A percentile compares a stretch with the other conserved stretches of the same genome.
Conservation (phyloP, 805 yeast species). For the Diddensiella santjacobensis region DNA sequence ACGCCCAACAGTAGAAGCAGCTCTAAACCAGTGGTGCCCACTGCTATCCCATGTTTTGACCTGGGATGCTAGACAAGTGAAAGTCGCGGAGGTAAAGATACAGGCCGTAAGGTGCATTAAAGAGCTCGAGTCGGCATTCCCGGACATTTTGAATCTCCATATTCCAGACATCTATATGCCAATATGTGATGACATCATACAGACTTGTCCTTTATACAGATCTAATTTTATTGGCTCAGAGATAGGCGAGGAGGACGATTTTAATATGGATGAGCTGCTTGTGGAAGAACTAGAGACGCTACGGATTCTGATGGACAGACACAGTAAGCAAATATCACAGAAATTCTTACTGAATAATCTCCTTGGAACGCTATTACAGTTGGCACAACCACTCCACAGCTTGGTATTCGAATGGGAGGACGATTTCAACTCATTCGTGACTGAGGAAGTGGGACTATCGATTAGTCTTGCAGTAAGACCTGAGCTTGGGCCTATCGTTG, state of each 20-base stretch:
- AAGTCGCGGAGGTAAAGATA: background rate
- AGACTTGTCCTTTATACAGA: background rate
- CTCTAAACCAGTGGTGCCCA: conserved; percentile 14
- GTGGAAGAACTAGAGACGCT: background rate
- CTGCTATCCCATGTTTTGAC: conserved; percentile 9
- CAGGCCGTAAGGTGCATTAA: background rate
- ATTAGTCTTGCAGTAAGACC: conserved; percentile 56
- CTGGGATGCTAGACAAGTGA: background rate
- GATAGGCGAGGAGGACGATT: background rate
- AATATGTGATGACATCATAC: background rate
- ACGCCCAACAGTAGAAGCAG: conserved; percentile 9
- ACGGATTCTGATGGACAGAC: background rate
- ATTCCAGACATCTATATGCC: background rate
- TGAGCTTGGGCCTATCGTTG: conserved; percentile 38
- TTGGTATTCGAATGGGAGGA: conserved; percentile 41
- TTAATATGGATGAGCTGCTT: background rate
- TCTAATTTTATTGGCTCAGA: background rate
- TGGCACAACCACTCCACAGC: background rate
- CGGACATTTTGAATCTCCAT: background rate
- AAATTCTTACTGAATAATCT: background rate
- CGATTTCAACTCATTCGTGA: conserved; percentile 67
- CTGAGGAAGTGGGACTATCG: conserved; percentile 69
- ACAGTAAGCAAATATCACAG: background rate
- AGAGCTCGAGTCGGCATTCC: conserved; percentile 6
- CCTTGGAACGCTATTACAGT: background rate